A percentile compares a stretch with the other conserved stretches of the same genome.
Conservation (phyloP, 805 yeast species). For the Metschnikowia sp. region DNA sequence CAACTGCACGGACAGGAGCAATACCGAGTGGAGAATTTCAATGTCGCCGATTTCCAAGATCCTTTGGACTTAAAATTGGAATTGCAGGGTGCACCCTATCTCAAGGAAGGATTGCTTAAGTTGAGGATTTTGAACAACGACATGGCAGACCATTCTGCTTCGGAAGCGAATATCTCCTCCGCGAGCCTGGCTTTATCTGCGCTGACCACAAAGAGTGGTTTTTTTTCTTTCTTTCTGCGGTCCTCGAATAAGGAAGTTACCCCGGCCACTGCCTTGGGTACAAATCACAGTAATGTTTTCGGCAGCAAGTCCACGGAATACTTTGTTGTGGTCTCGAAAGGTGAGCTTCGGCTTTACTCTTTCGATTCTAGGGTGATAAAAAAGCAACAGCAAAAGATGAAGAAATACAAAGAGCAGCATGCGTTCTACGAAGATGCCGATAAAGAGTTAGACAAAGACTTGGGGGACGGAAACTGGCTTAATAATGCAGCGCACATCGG, state of each 20-base stretch:
- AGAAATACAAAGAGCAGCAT: constrained; percentile 21
- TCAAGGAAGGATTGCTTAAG: constrained; percentile 66
- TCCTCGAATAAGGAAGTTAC: constrained; percentile 2
- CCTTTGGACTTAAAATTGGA: constrained; percentile 60
- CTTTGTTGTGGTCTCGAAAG: constrained; percentile 67
- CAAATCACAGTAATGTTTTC: constrained; percentile 14
- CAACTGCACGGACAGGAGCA: constrained; percentile 14
- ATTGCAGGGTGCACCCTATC: constrained; percentile 72
- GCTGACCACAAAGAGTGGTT: constrained; percentile 6
- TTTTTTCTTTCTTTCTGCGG: constrained; percentile 19
- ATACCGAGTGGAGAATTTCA: constrained; percentile 33
- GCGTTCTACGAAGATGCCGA: constrained; percentile 18
- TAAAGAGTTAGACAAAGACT: constrained; percentile 22
- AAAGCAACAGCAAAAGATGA: constrained; percentile 34
- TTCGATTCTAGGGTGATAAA: constrained; percentile 46
- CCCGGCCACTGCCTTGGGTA: constrained; percentile 9
- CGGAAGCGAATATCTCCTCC: constrained; percentile 8
- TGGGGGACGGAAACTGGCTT: constrained; percentile 71
- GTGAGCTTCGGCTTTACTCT: constrained; percentile 57
- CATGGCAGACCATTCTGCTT: constrained; percentile 25
- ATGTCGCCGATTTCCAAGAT: constrained; percentile 41
- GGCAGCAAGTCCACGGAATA: constrained; percentile 38
- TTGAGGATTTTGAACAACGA: constrained; percentile 37
- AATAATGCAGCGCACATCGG: constrained; percentile 59
- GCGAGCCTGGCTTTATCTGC: constrained; percentile 13